phyloP scores from a whole-genome alignment of 192 early-diverging fungal species.

The Mortierella antarctica region DNA sequence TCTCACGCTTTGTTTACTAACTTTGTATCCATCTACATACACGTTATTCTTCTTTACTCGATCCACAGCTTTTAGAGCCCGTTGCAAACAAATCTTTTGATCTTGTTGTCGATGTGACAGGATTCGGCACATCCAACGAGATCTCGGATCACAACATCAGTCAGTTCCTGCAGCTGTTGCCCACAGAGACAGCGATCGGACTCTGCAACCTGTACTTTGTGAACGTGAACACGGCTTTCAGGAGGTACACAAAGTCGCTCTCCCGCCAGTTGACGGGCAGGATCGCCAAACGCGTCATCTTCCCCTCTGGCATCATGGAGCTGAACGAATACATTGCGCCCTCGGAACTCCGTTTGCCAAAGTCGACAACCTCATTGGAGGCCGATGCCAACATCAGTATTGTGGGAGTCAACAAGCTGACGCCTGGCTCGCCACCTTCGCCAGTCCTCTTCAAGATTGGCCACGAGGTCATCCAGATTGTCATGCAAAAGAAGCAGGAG shows the following conservation, averaged over 20 bases:
- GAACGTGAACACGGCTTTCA: conserved; percentile 84
- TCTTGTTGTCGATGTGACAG: conserved; percentile 84
- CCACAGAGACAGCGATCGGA: conserved; percentile 72
- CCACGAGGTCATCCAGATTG: conserved; percentile 85
- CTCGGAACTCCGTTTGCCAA: conserved; percentile 80
- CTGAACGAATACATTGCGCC: conserved; percentile 79
- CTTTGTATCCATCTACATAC: not conserved
- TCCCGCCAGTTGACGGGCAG: conserved; percentile 60
- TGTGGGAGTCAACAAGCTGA: conserved; percentile 75
- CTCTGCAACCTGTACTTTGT: conserved; percentile 79
- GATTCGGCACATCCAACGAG: conserved; percentile 85
- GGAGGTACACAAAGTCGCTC: conserved; percentile 73
- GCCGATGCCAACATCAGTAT: conserved; percentile 72
- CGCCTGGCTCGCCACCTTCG: conserved; percentile 70
- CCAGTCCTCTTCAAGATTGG: conserved; percentile 88
- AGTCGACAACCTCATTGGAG: conserved; percentile 79
- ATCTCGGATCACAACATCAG: conserved; percentile 79
- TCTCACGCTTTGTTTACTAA: conserved; percentile 4
- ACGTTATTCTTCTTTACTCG: not conserved
- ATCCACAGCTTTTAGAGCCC: conserved; percentile 67
- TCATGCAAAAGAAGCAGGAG: conserved; percentile 79
- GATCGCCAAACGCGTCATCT: conserved; percentile 74
- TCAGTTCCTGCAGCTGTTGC: conserved; percentile 79
- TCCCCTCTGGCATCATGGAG: conserved; percentile 74
- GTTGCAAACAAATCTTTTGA: conserved; percentile 78